Evolutionary conservation across 345 rosid species (phyloP), one percentile per base, ranked within the genome.

Genomic region (Brassica nigra): DNA sequence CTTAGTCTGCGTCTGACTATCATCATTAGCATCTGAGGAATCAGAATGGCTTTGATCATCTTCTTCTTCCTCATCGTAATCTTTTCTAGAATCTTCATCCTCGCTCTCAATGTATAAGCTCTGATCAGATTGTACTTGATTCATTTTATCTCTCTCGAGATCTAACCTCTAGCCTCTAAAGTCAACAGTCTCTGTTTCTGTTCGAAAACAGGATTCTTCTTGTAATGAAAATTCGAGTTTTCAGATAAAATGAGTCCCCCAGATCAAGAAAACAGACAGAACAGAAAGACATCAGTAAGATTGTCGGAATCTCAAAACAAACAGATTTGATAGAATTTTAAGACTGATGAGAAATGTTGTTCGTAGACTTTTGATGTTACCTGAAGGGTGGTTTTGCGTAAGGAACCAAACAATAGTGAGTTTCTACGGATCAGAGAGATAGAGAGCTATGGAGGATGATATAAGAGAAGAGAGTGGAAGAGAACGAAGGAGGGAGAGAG

Each of bases 101-200:
- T 95, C 99, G 49, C 97, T 90, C 62, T 90, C 98, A 28, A 95
- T 88, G 88, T 88, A 93, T 66, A 95, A 88, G 80, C 93, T 90
- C 68, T 88, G 96, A 68, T 95, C 99, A 0, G 99, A 95, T 1
- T 80, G 89, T n/a, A 94, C 92, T 75, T 88, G 89, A 85, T 90
- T 91, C 99, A 95, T 95, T 58, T 76, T 65, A 10, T 80, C 54
- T 11, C 31, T 34, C 58, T 27, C 8, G 6, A 79, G 71, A 80
- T 69, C 52, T 5, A 74, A 52, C 61, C 36, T 54, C 52, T 5
- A 74, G 37, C 61, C 36, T 37, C 2, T 42, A 74, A 79, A 62
- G 79, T 80, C 83, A 74, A 74, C 75, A 74, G 71, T 12, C 76
- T 74, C 23, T 62, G 82, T 79, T 23, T 79, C 74, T 79, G 70